Evolutionary conservation across 2,329 filamentous ascomycete species (phyloP), one percentile per base, ranked within the genome.

Genomic region (Fusarium sacchari): DNA sequence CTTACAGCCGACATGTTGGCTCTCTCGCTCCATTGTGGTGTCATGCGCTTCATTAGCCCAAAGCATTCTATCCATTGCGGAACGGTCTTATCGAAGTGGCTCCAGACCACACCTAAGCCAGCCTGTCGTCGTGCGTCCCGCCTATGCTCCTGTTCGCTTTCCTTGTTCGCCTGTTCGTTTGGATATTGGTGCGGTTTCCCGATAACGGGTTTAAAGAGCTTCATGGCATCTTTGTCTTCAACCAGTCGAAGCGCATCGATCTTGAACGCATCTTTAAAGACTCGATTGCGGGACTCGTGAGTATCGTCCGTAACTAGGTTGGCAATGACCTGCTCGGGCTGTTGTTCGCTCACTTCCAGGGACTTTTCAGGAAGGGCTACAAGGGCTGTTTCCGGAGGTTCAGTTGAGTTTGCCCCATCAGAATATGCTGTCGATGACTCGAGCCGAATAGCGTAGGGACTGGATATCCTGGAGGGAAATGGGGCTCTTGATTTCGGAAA

Each of bases 31-130:
- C 75, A 77, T 60, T 77, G 77, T 15, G 79, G 78, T 20, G 84
- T 86, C 71, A 77, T 80, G 20, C 75, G 74, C 68, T 80, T 80
- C 66, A 88, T 80, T 8, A 81, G 69, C 14, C 77, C 67, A 44
- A 88, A 80, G 17, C 83, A 82, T 11, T 77, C 70, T 20, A 79
- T 81, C 85, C 85, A 88, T 65, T 83, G 79, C 4, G 81, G 78
- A 40, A 80, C 73, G 22, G 71, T 76, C 40, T 72, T 75, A 3
- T 72, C 63, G 60, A 81, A 79, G 18, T 77, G 74, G 26, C 75
- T 70, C 64, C 80, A 81, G 28, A 83, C 78, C 24, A 76, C 76
- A 44, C 83, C 80, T 46, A 84, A 77, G 8, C 81, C 81, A 6
- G 79, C 67, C 69, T 86, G 85, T 12, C 80, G 79, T n/a, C 74